Percentiles rank a stretch among this genome's conserved stretches.
These are phyloP conservation scores for Achaetomiella virescens DNA, from an alignment of 495 filamentous ascomycete genomes.

Conservation along the genomic window DNA sequence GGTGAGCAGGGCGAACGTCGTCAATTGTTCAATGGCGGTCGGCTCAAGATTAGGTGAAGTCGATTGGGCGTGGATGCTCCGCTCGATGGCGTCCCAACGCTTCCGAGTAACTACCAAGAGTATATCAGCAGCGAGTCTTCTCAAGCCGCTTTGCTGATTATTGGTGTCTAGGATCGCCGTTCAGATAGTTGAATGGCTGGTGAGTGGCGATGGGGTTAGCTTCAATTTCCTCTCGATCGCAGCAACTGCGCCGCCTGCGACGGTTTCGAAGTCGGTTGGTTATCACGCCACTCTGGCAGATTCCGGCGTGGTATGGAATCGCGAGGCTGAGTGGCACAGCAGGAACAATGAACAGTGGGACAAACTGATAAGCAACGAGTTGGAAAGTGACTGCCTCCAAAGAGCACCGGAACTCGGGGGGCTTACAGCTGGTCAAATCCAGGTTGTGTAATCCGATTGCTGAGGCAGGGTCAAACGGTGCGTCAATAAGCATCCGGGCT, in stretches of 20 bases:
- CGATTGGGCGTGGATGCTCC: too few species aligned
- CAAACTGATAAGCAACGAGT: neutral
- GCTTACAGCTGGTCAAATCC: too few species aligned
- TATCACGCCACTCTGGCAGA: neutral
- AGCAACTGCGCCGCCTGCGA: neutral
- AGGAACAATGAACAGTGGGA: neutral
- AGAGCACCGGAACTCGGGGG: neutral
- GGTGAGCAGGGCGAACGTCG: conserved; percentile 3
- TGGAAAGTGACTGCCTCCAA: neutral
- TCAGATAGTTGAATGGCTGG: neutral
- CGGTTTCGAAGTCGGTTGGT: neutral
- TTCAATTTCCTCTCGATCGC: neutral
- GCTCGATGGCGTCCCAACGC: too few species aligned
- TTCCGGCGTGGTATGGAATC: neutral
- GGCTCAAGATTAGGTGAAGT: neutral
- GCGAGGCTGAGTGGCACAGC: neutral
- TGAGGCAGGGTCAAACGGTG: too few species aligned
- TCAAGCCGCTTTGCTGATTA: too few species aligned
- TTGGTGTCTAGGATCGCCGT: too few species aligned
- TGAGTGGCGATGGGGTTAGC: neutral
- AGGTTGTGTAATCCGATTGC: too few species aligned
- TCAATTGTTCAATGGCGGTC: neutral
- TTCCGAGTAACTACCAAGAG: too few species aligned
- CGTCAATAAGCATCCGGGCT: too few species aligned
- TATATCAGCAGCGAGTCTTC: too few species aligned